Evolutionary conservation across 129 eudicot species (phyloP), one percentile per base, ranked within the genome.

Genomic region (Flaveria bidentis): DNA sequence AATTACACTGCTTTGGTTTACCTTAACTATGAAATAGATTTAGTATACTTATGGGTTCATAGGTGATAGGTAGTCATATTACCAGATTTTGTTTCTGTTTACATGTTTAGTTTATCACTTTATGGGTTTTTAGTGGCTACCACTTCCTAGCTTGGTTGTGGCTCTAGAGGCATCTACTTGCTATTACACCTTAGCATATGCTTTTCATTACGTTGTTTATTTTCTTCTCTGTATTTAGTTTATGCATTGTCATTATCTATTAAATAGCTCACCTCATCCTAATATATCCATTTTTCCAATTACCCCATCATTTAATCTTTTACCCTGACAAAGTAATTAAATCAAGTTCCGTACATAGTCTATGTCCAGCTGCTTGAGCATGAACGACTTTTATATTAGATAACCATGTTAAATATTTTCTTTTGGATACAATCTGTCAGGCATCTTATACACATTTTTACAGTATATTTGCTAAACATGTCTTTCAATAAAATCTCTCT

Each of bases 381-480:
- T 57, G 74, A 55, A 77, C 47, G 70, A n/a, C 75, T 25, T 69
- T 55, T 25, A 2, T 45, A 57, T 17, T 55, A 68, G 69, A 49
- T 75, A 63, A 23, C 2, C n/a, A 8, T 53, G 18, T 56, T 63
- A 33, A 1, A 14, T 3, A 30, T 14, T 57, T 42, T 13, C 23
- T 55, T 69, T 55, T 16, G 39, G 10, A 9, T 69, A 52, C 17
- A 28, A 17, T 30, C 55, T 69, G 44, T 56, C 26, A 47, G 36
- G 7, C 30, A 30, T 55, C 28, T 46, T 77, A 68, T 55, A 55
- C n/a, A 6, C 47, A 53, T 25, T 47, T 77, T 7, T 56, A 5
- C 5, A 15, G 36, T 44, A 18, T 41, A 33, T 77, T 45, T 68
- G 51, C 52, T 78, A 39, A 33, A 26, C 25, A 33, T 47, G 4